Base-by-base conservation (phyloP, 1,284 basidiomycete genomes). In the Ceratobasidium sp. region DNA sequence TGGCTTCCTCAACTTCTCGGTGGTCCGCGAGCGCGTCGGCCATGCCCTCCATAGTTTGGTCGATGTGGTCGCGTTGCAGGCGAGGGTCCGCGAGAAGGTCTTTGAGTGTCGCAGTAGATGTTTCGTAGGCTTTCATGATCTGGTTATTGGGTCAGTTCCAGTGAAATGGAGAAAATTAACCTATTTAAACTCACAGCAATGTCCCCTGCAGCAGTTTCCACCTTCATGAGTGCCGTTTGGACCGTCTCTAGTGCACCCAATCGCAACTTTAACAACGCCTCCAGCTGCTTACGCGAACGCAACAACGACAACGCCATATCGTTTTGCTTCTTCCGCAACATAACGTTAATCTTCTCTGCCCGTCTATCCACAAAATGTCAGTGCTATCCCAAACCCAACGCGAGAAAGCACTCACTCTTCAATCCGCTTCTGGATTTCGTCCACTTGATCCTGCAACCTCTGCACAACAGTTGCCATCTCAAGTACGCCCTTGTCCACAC, bases 171-270 rank as follows among this genome's bases (percentile, higher is more conserved):
- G n/a, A 26, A 44, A 26, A 49, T 38, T 3, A 50, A 4, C 14
- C n/a, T n/a, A 47, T 21, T 13, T 5, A 16, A 21, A 76, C 81
- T 72, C 79, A 95, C 94, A 84, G 96, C 91, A 7, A 96, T 86
- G 80, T 98, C 93, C 4, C 91, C 91, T 54, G 92, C 92, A 23
- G 96, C 94, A 18, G 90, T 88, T 81, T 98, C 95, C 2, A 98
- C 92, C 61, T 89, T 88, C 64, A 94, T 82, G 21, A 98, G 81
- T 0, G 96, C 94, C 1, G 86, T 82, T 73, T 91, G 88, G 13
- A 98, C 82, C 49, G 90, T 94, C 66, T 91, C 88, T 0, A 93
- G 82, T 0, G 93, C 89, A 0, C 84, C 87, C 0, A 95, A 81
- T 23, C 95, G 90, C 79, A 94, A 93, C 30, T 82, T 82, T 30